phyloP scores from a whole-genome alignment of 2,329 filamentous ascomycete species.

The Alternaria arbusti region DNA sequence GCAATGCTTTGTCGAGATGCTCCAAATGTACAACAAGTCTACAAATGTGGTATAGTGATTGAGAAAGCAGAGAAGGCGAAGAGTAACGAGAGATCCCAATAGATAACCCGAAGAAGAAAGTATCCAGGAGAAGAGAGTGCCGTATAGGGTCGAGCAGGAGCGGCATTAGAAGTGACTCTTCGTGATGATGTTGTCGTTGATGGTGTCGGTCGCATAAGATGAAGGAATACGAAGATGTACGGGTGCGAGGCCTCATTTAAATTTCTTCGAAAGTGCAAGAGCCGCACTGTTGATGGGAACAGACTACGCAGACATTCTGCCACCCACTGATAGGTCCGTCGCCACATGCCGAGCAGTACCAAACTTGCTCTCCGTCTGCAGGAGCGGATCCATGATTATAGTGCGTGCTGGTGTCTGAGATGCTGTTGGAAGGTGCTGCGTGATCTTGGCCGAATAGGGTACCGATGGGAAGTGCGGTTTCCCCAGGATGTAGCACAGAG shows the following conservation, averaged over 20 bases:
- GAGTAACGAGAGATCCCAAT: neutral
- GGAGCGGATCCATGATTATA: neutral
- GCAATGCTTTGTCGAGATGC: neutral
- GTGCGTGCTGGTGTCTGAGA: rapidly evolving
- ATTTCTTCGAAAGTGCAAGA: too few species aligned
- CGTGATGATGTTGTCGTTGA: neutral
- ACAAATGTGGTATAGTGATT: neutral
- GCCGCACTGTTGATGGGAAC: neutral
- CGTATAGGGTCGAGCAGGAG: neutral
- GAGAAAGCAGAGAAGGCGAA: neutral
- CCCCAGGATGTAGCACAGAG: neutral
- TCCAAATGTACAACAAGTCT: neutral
- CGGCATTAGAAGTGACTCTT: neutral
- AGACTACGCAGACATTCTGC: neutral
- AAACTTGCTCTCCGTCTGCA: neutral
- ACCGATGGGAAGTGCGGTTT: neutral
- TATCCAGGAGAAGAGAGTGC: neutral
- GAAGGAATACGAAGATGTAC: neutral
- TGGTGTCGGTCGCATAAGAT: neutral
- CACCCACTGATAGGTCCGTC: neutral
- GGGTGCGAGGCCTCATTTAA: too few species aligned
- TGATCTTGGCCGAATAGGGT: neutral
- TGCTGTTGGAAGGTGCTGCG: neutral
- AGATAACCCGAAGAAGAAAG: neutral
- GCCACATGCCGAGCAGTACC: neutral